Percentiles rank a stretch among this genome's conserved stretches.
These are phyloP conservation scores for Cladosporium sp. DNA, from an alignment of 2,329 filamentous ascomycete species.

Conservation along the genomic window DNA sequence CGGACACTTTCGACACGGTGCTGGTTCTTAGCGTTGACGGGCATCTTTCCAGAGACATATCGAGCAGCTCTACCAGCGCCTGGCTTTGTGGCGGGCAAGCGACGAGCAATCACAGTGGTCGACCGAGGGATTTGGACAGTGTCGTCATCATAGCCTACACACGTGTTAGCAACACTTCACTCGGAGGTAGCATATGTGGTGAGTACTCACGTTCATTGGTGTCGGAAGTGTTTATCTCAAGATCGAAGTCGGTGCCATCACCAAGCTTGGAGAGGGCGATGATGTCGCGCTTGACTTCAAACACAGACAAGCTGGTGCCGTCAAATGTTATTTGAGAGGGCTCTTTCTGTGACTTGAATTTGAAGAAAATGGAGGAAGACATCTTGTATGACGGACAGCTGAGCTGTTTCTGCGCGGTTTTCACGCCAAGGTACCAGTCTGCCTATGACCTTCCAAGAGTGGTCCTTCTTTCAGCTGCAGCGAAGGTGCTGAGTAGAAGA, in stretches of 20 bases:
- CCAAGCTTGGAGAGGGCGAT: conserved; percentile 90
- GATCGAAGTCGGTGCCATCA: conserved; percentile 93
- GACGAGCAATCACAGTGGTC: conserved; percentile 84
- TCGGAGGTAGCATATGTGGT: background rate
- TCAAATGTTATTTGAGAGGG: conserved; percentile 93
- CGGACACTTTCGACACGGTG: conserved; percentile 62
- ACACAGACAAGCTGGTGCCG: conserved; percentile 95
- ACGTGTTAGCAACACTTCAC: conserved; percentile 21
- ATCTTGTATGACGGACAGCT: conserved; percentile 48
- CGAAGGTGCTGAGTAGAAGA: background rate
- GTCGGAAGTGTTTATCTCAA: conserved; percentile 90
- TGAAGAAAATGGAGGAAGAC: conserved; percentile 98
- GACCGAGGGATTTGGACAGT: conserved; percentile 95
- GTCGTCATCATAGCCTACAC: conserved; percentile 88
- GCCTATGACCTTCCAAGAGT: background rate
- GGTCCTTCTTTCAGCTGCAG: background rate
- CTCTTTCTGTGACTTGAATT: conserved; percentile 98
- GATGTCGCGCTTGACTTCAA: conserved; percentile 98
- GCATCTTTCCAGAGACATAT: conserved; percentile 96
- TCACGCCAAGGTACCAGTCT: background rate
- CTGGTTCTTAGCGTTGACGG: conserved; percentile 76
- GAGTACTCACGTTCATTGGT: conserved; percentile 70
- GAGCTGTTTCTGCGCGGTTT: background rate
- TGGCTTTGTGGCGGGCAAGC: conserved; percentile 75
- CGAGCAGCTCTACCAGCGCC: conserved; percentile 87